Evolutionary conservation across 495 filamentous ascomycete genomes (phyloP).

Genomic region (Penicillium salamii): DNA sequence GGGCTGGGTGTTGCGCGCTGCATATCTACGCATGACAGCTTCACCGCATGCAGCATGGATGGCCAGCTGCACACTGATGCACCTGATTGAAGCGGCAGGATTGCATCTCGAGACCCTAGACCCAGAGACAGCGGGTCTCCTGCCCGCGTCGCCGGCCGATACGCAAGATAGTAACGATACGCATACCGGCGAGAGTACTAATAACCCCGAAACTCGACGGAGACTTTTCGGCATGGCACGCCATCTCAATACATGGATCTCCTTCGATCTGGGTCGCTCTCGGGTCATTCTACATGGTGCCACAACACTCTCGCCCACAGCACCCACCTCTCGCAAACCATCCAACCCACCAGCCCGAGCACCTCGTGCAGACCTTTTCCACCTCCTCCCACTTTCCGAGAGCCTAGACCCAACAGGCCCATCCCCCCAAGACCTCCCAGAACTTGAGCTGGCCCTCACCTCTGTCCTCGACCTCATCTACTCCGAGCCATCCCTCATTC

Average conservation of each 20-base stretch:
- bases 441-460: slow-evolving; percentile 36
- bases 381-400: slow-evolving; percentile 44
- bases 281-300: slow-evolving; percentile 44
- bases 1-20: slow-evolving; percentile 50
- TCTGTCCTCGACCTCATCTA: slow-evolving; percentile 38
- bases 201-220: slow-evolving; percentile 37
- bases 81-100: slow-evolving; percentile 52
- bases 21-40: slow-evolving; percentile 52
- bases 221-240: slow-evolving; percentile 49
- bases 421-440: slow-evolving; percentile 26
- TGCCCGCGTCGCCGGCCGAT: slow-evolving; percentile 9
- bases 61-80: slow-evolving; percentile 53
- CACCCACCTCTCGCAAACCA: slow-evolving; percentile 15
- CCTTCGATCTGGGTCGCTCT: slow-evolving; percentile 53
- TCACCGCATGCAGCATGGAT: slow-evolving; percentile 54
- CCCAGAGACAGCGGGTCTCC: slow-evolving; percentile 13
- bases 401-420: slow-evolving; percentile 41
- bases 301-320: slow-evolving; percentile 27
- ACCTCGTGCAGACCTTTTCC: slow-evolving; percentile 32
- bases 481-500: slow-evolving; percentile 34
- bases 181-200: slow-evolving; percentile 7
- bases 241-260: slow-evolving; percentile 50
- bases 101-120: slow-evolving; percentile 44
- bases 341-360: slow-evolving; percentile 10
- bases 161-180: slow-evolving; percentile 4